These are phyloP conservation scores for Suillus clintonianus DNA, from an alignment of 768 basidiomycete genomes.

Conservation along the genomic window DNA sequence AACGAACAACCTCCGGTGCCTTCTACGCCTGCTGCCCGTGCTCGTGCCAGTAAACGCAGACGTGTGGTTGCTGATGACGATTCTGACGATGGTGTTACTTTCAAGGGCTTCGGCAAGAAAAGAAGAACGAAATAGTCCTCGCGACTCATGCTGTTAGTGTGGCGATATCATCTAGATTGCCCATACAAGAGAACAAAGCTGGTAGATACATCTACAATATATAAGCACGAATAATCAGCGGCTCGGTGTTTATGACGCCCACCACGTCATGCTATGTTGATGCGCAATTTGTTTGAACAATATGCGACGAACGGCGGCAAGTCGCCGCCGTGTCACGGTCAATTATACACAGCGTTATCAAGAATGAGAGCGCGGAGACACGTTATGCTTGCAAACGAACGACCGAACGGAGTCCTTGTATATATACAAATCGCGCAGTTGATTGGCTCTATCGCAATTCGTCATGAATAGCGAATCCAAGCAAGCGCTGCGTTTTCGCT, in stretches of 20 bases:
- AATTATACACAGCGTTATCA: no score
- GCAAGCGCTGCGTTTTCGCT: conserved; percentile 82
- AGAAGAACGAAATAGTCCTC: conserved; percentile 11
- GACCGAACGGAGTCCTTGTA: no score
- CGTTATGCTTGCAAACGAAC: no score
- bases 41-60: conserved; percentile 23
- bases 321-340: no score
- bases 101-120: conserved; percentile 58
- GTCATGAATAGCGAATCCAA: conserved; percentile 82
- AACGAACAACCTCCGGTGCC: neutral
- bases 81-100: conserved; percentile 71
- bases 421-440: conserved; percentile 13
- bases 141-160: neutral
- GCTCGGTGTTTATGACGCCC: no score
- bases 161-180: neutral
- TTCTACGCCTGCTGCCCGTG: conserved; percentile 6
- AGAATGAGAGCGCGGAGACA: no score
- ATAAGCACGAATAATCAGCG: no score
- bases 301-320: no score
- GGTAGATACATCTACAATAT: neutral
- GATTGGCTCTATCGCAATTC: conserved; percentile 43
- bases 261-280: no score
- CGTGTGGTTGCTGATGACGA: conserved; percentile 59
- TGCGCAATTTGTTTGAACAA: no score
- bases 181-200: neutral